Percentiles rank a stretch among this genome's conserved stretches.
Conservation (phyloP, 352 stramenopile species). For the Pythium diclinum region DNA sequence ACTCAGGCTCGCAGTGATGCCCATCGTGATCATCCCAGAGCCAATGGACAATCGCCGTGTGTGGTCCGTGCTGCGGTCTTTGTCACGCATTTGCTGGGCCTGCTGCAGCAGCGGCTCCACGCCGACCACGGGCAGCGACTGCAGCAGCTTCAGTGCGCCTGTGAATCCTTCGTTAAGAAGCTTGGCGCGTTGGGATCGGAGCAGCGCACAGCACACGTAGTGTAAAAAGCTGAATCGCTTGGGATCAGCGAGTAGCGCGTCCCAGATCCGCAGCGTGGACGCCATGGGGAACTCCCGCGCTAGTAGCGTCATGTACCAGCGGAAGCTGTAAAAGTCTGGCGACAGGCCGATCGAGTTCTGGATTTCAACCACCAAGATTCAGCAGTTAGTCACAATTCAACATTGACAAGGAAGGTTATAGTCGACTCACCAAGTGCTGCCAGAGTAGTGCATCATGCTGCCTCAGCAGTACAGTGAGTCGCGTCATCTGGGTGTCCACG, state of each 20-base stretch:
- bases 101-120: slow-evolving; percentile 35
- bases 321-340: slow-evolving; percentile 63
- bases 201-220: slow-evolving; percentile 55
- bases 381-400: too few species aligned
- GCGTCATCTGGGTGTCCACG: slow-evolving; percentile 54
- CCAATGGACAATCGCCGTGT: slow-evolving; percentile 5
- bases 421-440: slow-evolving; percentile 54
- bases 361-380: too few species aligned
- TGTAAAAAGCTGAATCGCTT: slow-evolving; percentile 71
- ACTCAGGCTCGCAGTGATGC: neutral
- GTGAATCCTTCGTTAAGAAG: slow-evolving; percentile 46
- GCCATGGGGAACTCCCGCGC: slow-evolving; percentile 58
- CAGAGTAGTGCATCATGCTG: slow-evolving; percentile 62
- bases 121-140: slow-evolving; percentile 33
- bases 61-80: slow-evolving; percentile 39
- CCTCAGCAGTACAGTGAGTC: slow-evolving; percentile 43
- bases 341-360: slow-evolving; percentile 65
- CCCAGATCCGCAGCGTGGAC: slow-evolving; percentile 56
- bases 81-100: slow-evolving; percentile 47
- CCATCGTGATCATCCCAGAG: neutral
- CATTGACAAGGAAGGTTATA: too few species aligned
- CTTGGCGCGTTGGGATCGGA: slow-evolving; percentile 42
- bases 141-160: slow-evolving; percentile 38
- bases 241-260: slow-evolving; percentile 51
- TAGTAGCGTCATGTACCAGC: slow-evolving; percentile 73